Evolutionary conservation across 208 protist species (phyloP).

Genomic region (Naegleria gruberi): DNA sequence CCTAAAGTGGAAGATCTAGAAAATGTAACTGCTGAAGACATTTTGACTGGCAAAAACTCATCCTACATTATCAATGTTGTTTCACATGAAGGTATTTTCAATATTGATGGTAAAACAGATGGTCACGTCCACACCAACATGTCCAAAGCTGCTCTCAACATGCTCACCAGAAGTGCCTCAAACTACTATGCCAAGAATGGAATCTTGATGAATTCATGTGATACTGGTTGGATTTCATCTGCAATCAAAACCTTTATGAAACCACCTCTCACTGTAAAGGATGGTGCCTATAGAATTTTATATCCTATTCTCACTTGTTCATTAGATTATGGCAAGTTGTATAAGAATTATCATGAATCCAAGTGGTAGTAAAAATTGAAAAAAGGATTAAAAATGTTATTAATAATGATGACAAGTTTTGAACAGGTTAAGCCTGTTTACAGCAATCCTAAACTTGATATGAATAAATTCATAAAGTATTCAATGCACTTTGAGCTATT

Average conservation of each 20-base stretch:
- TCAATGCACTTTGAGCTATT: too few relatives aligned
- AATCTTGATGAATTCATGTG: constrained; percentile 96
- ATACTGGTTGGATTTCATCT: constrained; percentile 94
- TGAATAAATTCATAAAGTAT: too few relatives aligned
- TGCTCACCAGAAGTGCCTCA: constrained; percentile 91
- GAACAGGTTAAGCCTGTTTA: too few relatives aligned
- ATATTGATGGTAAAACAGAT: constrained; percentile 48
- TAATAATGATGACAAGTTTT: too few relatives aligned
- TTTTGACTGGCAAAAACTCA: not conserved
- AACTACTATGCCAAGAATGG: constrained; percentile 69
- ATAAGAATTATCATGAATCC: constrained; percentile 43
- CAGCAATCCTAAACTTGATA: too few relatives aligned
- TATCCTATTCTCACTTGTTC: constrained; percentile 80
- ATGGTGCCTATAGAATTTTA: constrained; percentile 86
- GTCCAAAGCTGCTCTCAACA: constrained; percentile 96
- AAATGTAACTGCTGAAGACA: not conserved
- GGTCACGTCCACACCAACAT: constrained; percentile 95
- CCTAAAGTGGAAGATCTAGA: not conserved
- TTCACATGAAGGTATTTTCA: constrained; percentile 44
- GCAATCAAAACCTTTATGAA: constrained; percentile 54
- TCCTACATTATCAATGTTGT: not conserved
- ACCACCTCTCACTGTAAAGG: constrained; percentile 82
- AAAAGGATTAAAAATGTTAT: too few relatives aligned
- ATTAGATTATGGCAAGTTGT: constrained; percentile 65
- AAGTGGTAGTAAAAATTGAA: not conserved